Conservation (phyloP, 208 protist genomes). For the Acanthamoeba culbertsoni region DNA sequence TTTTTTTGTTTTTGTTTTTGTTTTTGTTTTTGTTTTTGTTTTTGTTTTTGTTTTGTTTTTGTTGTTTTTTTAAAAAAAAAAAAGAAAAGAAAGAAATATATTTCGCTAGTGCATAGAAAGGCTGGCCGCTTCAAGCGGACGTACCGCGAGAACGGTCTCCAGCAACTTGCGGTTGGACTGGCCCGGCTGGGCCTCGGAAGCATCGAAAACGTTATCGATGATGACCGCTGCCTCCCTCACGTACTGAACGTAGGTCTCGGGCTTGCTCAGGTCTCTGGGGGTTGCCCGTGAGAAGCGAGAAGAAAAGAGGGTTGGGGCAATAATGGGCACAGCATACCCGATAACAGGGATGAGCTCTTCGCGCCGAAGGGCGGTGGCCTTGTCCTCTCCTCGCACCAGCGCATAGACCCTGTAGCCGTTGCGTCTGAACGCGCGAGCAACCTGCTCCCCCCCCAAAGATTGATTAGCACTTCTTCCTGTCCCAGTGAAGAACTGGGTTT, state of each 20-base stretch:
- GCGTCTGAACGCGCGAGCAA: conserved; percentile 52
- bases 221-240: background rate
- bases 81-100: too few species aligned
- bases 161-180: conserved; percentile 11
- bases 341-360: conserved; percentile 56
- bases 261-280: background rate
- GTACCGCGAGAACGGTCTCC: conserved; percentile 24
- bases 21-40: background rate
- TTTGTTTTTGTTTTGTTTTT: background rate
- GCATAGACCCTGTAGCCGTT: conserved; percentile 42
- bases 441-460: background rate
- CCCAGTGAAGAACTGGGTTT: background rate
- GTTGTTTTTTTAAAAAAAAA: too few species aligned
- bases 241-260: conserved; percentile 23
- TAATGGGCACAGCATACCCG: background rate
- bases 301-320: background rate
- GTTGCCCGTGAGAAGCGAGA: background rate
- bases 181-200: background rate
- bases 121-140: background rate
- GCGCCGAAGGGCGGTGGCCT: background rate
- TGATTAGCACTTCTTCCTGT: background rate
- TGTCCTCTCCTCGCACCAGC: conserved; percentile 24
- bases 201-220: conserved; percentile 49
- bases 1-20: background rate
- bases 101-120: too few species aligned